Base-by-base conservation (phyloP, 1,284 basidiomycete species). In the Rhizopogon parksii region DNA sequence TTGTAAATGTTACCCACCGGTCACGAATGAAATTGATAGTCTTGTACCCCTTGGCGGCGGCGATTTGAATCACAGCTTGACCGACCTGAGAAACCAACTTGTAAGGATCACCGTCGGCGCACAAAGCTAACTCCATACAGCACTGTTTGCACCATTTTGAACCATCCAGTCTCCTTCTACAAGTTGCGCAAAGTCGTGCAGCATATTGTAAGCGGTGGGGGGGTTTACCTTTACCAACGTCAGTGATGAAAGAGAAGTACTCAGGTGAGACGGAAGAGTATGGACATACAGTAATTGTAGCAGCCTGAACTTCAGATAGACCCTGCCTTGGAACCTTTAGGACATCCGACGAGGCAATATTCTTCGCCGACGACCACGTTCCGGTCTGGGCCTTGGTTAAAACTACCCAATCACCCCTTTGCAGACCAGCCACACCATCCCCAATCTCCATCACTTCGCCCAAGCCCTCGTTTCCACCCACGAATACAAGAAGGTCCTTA, bases 141-240 rank as follows among this genome's bases (percentile, higher is more conserved):
- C 86, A 57, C 85, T 88, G 60, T 92, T 93, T 1, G 88, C 88
- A 14, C 87, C 90, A 57, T 92, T 92, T 62, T 93, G 90, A 15
- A 91, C 65, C 5, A 93, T 72, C 81, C 83, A 91, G 49, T 89
- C 86, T 0, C 80, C 85, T 46, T 74, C 68, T 49, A 78, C 58
- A 39, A 91, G 74, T 25, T 73, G 60, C 5, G 82, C 75, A 67
- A 86, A 91, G 47, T 87, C 79, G 32, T 74, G 74, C 5, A 93
- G 75, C 83, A 93, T 88, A 59, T 87, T 84, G 55, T 83, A 84
- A 0, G 90, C 91, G 1, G 90, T 90, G 0, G 89, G 76, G 2
- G 88, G 88, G 59, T 93, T 93, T 36, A 91, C 82, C 86, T 89
- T 36, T 11, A 15, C 46, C 40, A 25, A 45, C 48, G 47, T 42